Evolutionary conservation across 83 land plant species (phyloP), one percentile per base, ranked within the genome.

Genomic region (Larix sibirica): DNA sequence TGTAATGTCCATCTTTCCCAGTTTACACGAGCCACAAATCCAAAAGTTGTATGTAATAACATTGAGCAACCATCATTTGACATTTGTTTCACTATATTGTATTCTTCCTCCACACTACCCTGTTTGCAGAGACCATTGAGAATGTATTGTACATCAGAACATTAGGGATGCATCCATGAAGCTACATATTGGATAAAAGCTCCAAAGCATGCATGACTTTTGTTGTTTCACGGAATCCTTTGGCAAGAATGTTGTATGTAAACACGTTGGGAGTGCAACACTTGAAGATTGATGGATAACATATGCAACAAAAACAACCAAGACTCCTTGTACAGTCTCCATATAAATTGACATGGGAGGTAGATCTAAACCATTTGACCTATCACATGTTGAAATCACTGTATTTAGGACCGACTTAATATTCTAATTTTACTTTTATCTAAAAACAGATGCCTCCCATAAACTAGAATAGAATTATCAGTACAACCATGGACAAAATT

Each of bases 1-100:
- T 28, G 91, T 93, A 74, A 88, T 88, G 9, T 88, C 62, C 42
- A 90, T 83, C 83, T 86, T 91, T 18, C 96, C 96, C 20, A 81
- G 65, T 54, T 79, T 84, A 81, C 94, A 94, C 42, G 88, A 86
- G 31, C 88, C 89, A 3, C 89, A 81, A 75, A 91, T 91, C 85
- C 91, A 89, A 75, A 86, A 81, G 83, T 91, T 93, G 61, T 89
- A 93, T 1, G 92, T 93, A 54, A 91, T 90, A 63, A 91, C 88
- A 81, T 91, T 80, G 1, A 94, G 96, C 91, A 12, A 0, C 88
- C 89, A 33, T 85, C 88, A 47, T 64, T 80, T 20, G 86, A 79
- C 92, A 93, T 93, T 56, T 77, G 79, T 84, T 89, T 89, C 40
- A 91, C 84, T 70, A 93, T 50, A 20, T 62, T 85, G 77, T 91